Evolutionary conservation across 2,329 filamentous ascomycete species (phyloP).

Genomic region (Phyllosticta citriasiana): DNA sequence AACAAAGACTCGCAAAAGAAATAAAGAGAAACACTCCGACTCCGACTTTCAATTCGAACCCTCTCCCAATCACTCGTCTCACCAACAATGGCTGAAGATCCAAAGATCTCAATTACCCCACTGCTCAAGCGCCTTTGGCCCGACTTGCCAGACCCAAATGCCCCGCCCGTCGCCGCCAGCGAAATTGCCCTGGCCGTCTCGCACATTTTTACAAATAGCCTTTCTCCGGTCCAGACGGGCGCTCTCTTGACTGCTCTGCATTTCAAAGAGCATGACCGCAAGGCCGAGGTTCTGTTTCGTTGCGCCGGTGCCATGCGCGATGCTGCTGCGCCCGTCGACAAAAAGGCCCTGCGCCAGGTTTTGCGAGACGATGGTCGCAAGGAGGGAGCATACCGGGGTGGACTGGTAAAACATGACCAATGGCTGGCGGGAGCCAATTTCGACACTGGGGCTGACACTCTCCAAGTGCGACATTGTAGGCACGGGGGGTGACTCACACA

Average conservation of each 20-base stretch:
- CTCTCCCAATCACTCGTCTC: neutral
- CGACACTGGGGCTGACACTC: neutral
- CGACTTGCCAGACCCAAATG: constrained; percentile 33
- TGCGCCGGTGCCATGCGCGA: constrained; percentile 76
- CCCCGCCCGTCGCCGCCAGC: constrained; percentile 50
- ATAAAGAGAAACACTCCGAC: neutral
- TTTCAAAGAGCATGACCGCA: constrained; percentile 77
- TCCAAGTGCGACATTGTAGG: constrained; percentile 81
- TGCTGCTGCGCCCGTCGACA: constrained; percentile 64
- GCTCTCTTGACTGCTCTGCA: constrained; percentile 84
- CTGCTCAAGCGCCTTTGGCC: constrained; percentile 66
- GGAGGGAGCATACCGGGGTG: constrained; percentile 70
- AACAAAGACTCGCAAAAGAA: neutral
- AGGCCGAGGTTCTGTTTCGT: constrained; percentile 75
- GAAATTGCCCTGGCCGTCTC: constrained; percentile 88
- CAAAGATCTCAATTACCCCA: constrained; percentile 51
- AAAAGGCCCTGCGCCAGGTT: constrained; percentile 48
- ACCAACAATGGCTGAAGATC: constrained; percentile 16
- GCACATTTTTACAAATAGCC: constrained; percentile 79
- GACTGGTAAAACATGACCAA: constrained; percentile 53
- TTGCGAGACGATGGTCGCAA: constrained; percentile 51
- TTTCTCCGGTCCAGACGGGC: constrained; percentile 81
- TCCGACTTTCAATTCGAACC: neutral
- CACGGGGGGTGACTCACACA: constrained; percentile 90
- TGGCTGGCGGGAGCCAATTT: neutral